Evolutionary conservation across 768 basidiomycete species (phyloP), one percentile per base, ranked within the genome.

Genomic region (Tulasnella sp.): DNA sequence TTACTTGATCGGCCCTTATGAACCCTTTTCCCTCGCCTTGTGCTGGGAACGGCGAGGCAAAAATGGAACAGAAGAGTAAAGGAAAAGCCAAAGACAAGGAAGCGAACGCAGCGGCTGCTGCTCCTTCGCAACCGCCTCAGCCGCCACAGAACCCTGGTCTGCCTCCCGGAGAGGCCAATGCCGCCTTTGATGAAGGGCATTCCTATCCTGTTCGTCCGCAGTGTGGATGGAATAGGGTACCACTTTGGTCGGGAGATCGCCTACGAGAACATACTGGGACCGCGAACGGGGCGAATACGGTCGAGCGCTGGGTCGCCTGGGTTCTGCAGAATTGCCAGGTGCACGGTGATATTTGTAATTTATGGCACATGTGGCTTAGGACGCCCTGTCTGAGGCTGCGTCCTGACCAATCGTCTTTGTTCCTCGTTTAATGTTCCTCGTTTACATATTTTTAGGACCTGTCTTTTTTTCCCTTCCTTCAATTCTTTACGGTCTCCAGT

Each of bases 141-240:
- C 76, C n/a, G 5, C 72, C 46, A 46, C 61, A 40, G 37, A 37
- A 35, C 26, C 55, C 46, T n/a, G 57, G n/a, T 9, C 2, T 75
- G 44, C 71, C 77, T 2, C 71, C 51, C 4, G 37, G 71, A 57
- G 20, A 75, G 73, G 51, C 80, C 78, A 26, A 32, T 44, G 23
- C 70, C 51, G 13, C 44, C 57, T 10, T 35, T 69, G 39, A 77
- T 69, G 10, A 79, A 71, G 4, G 78, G 80, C 80, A 86, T 95
- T 5, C 94, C 94, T 0, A 82, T 95, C 80, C 83, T 95, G 51
- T 95, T 95, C 82, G 94, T 95, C 78, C 90, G 94, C 42, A 86
- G 91, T 20, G 88, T 86, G 57, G 94, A 95, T 81, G 93, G 94
- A n/a, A 90, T 95, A 39, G 94, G 94, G 5, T 95, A 94, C 83